A percentile compares a stretch with the other conserved stretches of the same genome.
phyloP scores from a whole-genome alignment of 108 stramenopile species.

The Licmophora abbreviata region DNA sequence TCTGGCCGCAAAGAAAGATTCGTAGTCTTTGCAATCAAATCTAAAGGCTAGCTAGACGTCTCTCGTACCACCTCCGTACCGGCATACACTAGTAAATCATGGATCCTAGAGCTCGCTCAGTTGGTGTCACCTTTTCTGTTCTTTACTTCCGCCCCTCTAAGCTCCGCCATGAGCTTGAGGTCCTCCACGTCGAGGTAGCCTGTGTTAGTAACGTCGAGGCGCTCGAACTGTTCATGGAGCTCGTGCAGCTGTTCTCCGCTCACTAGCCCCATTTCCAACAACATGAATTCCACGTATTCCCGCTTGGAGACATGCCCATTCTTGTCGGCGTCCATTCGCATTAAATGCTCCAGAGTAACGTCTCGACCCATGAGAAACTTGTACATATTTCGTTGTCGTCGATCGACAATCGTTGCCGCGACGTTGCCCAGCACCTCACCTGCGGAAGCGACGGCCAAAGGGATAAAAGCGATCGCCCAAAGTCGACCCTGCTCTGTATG shows the following conservation, averaged over 20 bases:
- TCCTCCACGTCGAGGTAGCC: constrained; percentile 50
- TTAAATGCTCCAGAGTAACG: constrained; percentile 30
- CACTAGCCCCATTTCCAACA: constrained; percentile 57
- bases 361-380: constrained; percentile 11
- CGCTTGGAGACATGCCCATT: constrained; percentile 38
- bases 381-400: constrained; percentile 19
- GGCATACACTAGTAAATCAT: too few relatives aligned
- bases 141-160: too few relatives aligned
- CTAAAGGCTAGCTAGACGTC: too few relatives aligned
- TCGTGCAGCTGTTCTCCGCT: constrained; percentile 33
- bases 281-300: constrained; percentile 57
- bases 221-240: constrained; percentile 37
- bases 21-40: too few relatives aligned
- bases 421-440: constrained; percentile 36
- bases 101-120: too few relatives aligned
- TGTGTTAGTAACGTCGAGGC: constrained; percentile 32
- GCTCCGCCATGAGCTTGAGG: constrained; percentile 33
- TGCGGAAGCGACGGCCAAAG: constrained; percentile 36
- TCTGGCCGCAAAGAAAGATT: too few relatives aligned
- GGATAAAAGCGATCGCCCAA: constrained; percentile 35
- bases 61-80: too few relatives aligned
- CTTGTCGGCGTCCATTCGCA: constrained; percentile 33
- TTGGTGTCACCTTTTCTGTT: too few relatives aligned
- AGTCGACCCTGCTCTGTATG: constrained; percentile 15
- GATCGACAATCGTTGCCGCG: constrained; percentile 18